Evolutionary conservation across 1,284 basidiomycete genomes (phyloP).

Genomic region (Cronartium quercuum): DNA sequence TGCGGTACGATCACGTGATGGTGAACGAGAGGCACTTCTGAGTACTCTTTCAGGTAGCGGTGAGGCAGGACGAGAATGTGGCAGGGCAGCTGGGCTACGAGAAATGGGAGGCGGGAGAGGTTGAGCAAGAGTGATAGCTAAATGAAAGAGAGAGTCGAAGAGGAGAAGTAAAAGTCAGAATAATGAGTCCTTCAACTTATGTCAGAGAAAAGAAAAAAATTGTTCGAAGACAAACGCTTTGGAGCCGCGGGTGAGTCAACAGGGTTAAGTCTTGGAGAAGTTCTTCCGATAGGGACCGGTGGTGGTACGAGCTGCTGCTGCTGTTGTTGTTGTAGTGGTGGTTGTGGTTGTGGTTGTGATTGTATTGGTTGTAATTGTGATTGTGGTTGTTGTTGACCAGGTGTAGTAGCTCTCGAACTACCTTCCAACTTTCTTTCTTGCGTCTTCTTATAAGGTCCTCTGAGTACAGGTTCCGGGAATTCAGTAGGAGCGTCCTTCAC

Average conservation of each 20-base stretch:
- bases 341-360: neutral
- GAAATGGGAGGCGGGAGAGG: no score
- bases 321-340: neutral
- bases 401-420: neutral
- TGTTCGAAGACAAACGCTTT: neutral
- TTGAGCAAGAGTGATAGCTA: no score
- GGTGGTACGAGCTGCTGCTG: neutral
- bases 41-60: neutral
- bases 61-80: neutral
- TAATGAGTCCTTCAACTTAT: neutral
- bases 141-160: neutral
- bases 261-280: neutral
- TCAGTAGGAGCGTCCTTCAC: conserved; percentile 13
- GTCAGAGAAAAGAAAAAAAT: neutral
- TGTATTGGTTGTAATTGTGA: neutral
- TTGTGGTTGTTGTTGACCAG: neutral
- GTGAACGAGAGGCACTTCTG: conserved; percentile 22
- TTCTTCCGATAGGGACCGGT: neutral
- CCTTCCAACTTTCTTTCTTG: neutral
- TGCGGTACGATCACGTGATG: conserved; percentile 17
- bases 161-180: neutral
- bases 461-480: neutral
- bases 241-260: neutral
- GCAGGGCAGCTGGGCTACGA: no score
- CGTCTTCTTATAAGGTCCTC: neutral